Percentiles rank a stretch among this genome's conserved stretches.
phyloP scores from a whole-genome alignment of 352 stramenopile species.

The Phytophthora pistaciae region DNA sequence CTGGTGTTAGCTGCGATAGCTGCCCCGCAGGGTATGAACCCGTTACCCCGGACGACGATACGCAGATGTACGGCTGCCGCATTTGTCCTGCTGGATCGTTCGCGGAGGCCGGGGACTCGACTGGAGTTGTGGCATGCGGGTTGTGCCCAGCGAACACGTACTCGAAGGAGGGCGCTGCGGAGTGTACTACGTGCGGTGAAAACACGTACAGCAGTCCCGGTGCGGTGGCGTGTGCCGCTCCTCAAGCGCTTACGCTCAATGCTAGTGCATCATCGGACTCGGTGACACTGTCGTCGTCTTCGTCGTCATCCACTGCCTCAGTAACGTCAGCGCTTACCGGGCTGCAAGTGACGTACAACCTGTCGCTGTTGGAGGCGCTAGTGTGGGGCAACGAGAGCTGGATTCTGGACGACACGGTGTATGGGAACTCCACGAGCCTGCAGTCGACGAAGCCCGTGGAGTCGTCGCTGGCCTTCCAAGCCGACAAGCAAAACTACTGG shows the following conservation, averaged over 20 bases:
- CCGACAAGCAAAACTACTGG: constrained; percentile 57
- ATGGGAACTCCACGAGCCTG: constrained; percentile 40
- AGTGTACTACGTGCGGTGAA: constrained; percentile 64
- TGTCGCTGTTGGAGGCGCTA: constrained; percentile 75
- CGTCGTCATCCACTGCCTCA: constrained; percentile 23
- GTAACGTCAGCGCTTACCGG: constrained; percentile 36
- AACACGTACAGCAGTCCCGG: constrained; percentile 70
- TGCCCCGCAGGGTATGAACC: constrained; percentile 68
- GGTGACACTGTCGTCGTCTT: constrained; percentile 29
- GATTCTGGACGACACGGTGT: constrained; percentile 51
- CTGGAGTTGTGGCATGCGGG: constrained; percentile 55
- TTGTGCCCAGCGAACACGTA: constrained; percentile 72
- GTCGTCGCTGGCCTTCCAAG: constrained; percentile 52
- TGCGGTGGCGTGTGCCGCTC: constrained; percentile 53
- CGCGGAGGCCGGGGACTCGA: constrained; percentile 28
- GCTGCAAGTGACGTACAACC: constrained; percentile 70
- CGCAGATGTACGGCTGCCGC: constrained; percentile 50
- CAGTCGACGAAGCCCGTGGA: constrained; percentile 49
- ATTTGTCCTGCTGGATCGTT: constrained; percentile 74
- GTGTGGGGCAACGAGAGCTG: constrained; percentile 78
- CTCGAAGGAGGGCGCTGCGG: constrained; percentile 52
- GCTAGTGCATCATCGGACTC: constrained; percentile 30
- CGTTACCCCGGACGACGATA: constrained; percentile 31
- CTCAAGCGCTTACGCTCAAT: constrained; percentile 53
- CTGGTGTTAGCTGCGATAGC: constrained; percentile 57